Conservation (phyloP, 1,139 yeast genomes). For the Neolecta irregularis region DNA sequence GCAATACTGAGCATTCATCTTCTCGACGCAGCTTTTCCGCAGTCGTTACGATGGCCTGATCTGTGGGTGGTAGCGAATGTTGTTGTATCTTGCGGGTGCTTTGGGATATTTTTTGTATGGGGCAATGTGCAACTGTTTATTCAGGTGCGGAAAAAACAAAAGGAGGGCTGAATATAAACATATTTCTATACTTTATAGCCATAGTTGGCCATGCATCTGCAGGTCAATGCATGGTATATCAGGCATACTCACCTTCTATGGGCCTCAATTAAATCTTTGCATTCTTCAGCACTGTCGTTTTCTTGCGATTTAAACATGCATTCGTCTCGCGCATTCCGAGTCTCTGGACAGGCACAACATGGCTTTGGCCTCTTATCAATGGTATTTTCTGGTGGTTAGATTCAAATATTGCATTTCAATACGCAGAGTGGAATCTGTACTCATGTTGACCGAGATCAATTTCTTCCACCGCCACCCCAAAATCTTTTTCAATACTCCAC, state of each 20-base stretch:
- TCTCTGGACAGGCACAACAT: conserved; percentile 3
- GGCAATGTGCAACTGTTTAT: too few species aligned
- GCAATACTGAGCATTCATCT: conserved; percentile 39
- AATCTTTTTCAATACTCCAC: not conserved
- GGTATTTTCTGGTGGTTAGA: too few species aligned
- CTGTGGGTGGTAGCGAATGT: conserved; percentile 71
- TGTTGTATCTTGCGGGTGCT: conserved; percentile 58
- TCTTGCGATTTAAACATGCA: not conserved
- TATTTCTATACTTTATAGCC: not conserved
- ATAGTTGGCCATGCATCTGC: not conserved
- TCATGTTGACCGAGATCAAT: not conserved
- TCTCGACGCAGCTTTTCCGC: conserved; percentile 33
- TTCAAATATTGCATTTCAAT: too few species aligned
- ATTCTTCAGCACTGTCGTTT: not conserved
- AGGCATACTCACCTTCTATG: not conserved
- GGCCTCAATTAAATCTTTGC: not conserved
- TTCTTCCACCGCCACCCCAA: not conserved
- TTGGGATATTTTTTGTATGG: conserved; percentile 55
- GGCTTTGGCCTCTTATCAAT: not conserved
- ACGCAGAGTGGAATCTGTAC: too few species aligned
- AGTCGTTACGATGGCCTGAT: conserved; percentile 62
- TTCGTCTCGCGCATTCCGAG: conserved; percentile 1
- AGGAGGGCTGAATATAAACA: too few species aligned
- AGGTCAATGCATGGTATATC: too few species aligned
- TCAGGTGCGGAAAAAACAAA: too few species aligned